Conservation (phyloP, 257 asterid genomes). For the Solanum tarapatanum region DNA sequence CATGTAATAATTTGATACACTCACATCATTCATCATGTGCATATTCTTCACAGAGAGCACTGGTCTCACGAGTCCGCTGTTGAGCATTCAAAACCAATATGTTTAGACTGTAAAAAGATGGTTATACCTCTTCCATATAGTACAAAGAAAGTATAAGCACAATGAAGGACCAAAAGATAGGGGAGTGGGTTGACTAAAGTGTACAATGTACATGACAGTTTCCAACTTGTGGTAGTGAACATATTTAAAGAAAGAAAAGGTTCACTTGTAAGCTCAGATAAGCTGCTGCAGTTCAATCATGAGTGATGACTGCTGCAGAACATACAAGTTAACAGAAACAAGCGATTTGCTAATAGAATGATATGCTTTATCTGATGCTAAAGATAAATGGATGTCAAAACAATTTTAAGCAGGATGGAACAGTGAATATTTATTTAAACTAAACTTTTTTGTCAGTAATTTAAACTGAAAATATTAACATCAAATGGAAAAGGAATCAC, state of each 20-base stretch:
- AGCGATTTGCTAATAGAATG: not conserved
- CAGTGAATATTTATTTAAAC: not conserved
- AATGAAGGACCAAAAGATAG: not conserved
- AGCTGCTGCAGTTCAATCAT: not conserved
- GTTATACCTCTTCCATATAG: not conserved
- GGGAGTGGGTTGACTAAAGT: not conserved
- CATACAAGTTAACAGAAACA: not conserved
- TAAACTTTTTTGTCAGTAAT: not conserved
- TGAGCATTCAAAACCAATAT: conserved; percentile 3
- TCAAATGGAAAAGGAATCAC: not conserved
- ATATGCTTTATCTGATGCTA: not conserved
- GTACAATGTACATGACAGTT: not conserved
- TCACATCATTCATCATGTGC: conserved; percentile 57
- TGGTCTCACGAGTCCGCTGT: conserved; percentile 89
- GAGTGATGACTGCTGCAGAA: not conserved
- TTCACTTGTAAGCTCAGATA: not conserved
- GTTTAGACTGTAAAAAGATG: not conserved
- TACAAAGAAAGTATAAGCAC: not conserved
- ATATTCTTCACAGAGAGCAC: conserved; percentile 58
- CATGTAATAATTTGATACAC: conserved; percentile 10
- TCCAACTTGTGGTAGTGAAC: not conserved
- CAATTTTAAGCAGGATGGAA: not conserved
- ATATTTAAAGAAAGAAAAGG: not conserved
- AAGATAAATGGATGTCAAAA: not conserved
- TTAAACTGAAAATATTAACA: not conserved